Evolutionary conservation across 768 basidiomycete genomes (phyloP).

Genomic region (Leccinellum albellum): DNA sequence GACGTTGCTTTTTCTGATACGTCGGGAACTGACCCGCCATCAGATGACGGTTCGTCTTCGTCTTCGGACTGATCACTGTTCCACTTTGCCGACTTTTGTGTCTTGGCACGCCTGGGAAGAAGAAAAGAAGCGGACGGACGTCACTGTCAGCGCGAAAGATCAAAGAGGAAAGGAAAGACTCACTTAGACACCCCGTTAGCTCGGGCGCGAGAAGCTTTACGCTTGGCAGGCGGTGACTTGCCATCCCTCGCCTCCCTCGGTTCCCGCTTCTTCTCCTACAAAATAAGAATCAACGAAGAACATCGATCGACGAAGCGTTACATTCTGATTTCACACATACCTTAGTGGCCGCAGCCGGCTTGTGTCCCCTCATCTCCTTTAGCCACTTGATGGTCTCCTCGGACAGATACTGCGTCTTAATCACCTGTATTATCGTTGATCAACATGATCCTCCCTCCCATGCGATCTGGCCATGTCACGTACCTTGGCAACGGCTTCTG

Average conservation of each 20-base stretch:
- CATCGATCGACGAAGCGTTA: neutral
- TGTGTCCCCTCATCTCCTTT: conserved; percentile 41
- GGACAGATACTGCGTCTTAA: conserved; percentile 65
- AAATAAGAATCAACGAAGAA: neutral
- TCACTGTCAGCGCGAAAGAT: conserved; percentile 6
- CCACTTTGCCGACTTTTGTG: conserved; percentile 27
- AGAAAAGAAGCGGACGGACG: neutral
- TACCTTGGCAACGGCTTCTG: conserved; percentile 66
- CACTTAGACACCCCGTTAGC: conserved; percentile 28
- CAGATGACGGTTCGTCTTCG: conserved; percentile 26
- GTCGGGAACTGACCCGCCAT: conserved; percentile 38
- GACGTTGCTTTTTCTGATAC: conserved; percentile 30
- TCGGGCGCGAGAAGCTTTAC: conserved; percentile 43
- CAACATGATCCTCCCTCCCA: neutral
- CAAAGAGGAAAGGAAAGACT: conserved; percentile 2
- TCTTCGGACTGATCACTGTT: conserved; percentile 31
- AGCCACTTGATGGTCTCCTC: conserved; percentile 58
- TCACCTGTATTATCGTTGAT: conserved; percentile 43
- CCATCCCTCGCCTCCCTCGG: conserved; percentile 45
- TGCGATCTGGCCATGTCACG: neutral
- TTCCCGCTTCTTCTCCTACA: conserved; percentile 37
- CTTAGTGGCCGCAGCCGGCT: conserved; percentile 31
- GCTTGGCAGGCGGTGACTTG: conserved; percentile 48
- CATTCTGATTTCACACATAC: conserved; percentile 11
- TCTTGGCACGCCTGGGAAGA: conserved; percentile 26